These are phyloP conservation scores for Colletotrichum coccodes DNA, from an alignment of 2,329 filamentous ascomycete genomes.

Conservation along the genomic window DNA sequence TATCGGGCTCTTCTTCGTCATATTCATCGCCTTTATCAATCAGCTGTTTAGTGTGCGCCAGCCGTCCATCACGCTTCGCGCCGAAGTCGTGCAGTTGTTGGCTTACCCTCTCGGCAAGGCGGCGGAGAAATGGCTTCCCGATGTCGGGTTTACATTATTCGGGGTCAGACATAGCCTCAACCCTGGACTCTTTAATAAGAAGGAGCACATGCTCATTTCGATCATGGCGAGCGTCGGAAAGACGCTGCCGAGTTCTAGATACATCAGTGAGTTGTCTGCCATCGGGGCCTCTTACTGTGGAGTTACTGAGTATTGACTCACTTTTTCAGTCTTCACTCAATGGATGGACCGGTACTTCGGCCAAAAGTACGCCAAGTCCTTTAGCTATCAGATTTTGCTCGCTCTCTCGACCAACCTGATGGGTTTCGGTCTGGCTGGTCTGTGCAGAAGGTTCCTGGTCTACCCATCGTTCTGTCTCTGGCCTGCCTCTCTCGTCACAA, in stretches of 20 bases:
- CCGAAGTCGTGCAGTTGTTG: slow-evolving; percentile 52
- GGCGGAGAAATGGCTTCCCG: slow-evolving; percentile 46
- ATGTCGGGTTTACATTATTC: slow-evolving; percentile 45
- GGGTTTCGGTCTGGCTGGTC: slow-evolving; percentile 61
- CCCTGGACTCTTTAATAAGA: slow-evolving; percentile 61
- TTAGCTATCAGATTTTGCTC: slow-evolving; percentile 57
- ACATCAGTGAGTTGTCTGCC: slow-evolving; percentile 42
- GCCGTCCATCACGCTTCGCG: slow-evolving; percentile 51
- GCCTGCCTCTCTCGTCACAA: slow-evolving; percentile 58
- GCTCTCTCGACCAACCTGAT: slow-evolving; percentile 60
- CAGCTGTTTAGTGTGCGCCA: slow-evolving; percentile 54
- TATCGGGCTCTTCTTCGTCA: slow-evolving; percentile 48
- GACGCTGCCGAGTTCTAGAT: slow-evolving; percentile 53
- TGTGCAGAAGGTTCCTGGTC: slow-evolving; percentile 57
- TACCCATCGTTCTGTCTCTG: slow-evolving; percentile 61
- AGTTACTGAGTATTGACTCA: background rate
- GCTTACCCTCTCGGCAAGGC: slow-evolving; percentile 49
- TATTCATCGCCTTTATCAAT: slow-evolving; percentile 44
- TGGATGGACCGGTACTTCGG: slow-evolving; percentile 54
- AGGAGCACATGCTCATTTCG: slow-evolving; percentile 65
- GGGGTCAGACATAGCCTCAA: slow-evolving; percentile 53
- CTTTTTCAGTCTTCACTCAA: slow-evolving; percentile 57
- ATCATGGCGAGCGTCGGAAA: slow-evolving; percentile 65
- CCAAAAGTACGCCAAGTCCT: slow-evolving; percentile 52
- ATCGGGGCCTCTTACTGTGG: fast-evolving